A percentile compares a stretch with the other conserved stretches of the same genome.
phyloP scores from a whole-genome alignment of 768 basidiomycete genomes.

The Lactifluus pinguis region DNA sequence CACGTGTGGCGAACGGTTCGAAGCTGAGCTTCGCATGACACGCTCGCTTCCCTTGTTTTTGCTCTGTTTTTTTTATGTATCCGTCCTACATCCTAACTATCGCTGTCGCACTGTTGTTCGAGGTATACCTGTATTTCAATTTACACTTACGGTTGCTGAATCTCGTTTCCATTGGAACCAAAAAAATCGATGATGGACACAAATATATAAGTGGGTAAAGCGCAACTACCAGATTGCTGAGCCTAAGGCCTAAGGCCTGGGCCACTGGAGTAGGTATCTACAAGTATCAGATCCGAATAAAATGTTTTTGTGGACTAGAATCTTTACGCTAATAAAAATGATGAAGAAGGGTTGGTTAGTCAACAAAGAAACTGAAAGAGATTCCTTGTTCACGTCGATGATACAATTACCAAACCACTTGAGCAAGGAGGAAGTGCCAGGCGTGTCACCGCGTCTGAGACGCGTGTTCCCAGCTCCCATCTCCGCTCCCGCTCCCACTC shows the following conservation, averaged over 20 bases:
- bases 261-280: neutral
- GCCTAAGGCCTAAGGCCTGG: too few species aligned
- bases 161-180: neutral
- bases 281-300: neutral
- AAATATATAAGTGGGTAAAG: too few species aligned
- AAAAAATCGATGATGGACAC: too few species aligned
- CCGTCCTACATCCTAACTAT: neutral
- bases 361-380: neutral
- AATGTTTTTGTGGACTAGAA: neutral
- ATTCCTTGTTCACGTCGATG: neutral
- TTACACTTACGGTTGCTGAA: neutral
- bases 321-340: neutral
- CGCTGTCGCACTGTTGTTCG: conserved; percentile 10
- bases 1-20: conserved; percentile 73
- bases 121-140: conserved; percentile 10
- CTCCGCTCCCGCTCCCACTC: conserved; percentile 41
- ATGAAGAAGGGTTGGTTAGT: neutral
- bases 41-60: neutral
- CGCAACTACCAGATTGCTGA: neutral
- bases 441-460: conserved; percentile 31
- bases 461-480: conserved; percentile 71
- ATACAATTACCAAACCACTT: neutral
- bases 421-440: neutral
- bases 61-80: conserved; percentile 2
- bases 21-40: conserved; percentile 54